Percentiles rank a stretch among this genome's conserved stretches.
Conservation (phyloP, 345 rosid genomes). For the Sonneratia caseolaris region DNA sequence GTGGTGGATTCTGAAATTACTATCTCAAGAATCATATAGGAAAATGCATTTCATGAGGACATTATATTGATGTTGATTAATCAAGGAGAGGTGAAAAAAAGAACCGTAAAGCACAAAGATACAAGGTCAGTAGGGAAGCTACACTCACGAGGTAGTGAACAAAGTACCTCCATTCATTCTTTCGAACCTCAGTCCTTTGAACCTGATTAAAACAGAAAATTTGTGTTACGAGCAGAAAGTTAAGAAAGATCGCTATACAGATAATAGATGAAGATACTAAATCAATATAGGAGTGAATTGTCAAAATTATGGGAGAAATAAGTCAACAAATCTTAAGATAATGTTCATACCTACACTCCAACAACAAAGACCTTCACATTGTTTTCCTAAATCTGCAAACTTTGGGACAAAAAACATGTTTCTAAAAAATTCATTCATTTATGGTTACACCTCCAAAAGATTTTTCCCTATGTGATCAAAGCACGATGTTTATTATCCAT, state of each 20-base stretch:
- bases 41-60: neutral
- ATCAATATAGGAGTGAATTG: neutral
- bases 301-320: neutral
- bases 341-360: neutral
- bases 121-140: neutral
- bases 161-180: conserved; percentile 88
- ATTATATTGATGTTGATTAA: neutral
- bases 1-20: neutral
- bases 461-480: neutral
- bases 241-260: neutral
- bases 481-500: neutral
- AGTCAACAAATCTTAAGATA: neutral
- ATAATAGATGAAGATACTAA: neutral
- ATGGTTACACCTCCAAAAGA: neutral
- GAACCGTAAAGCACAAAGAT: neutral
- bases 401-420: neutral
- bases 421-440: neutral
- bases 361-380: neutral
- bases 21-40: neutral
- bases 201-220: conserved; percentile 30
- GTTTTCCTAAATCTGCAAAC: neutral
- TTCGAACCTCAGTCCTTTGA: conserved; percentile 78
- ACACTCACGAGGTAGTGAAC: conserved; percentile 90
- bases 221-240: neutral
- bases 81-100: neutral